Evolutionary conservation across 2,329 filamentous ascomycete genomes (phyloP).

Genomic region (Talaromyces marneffei): DNA sequence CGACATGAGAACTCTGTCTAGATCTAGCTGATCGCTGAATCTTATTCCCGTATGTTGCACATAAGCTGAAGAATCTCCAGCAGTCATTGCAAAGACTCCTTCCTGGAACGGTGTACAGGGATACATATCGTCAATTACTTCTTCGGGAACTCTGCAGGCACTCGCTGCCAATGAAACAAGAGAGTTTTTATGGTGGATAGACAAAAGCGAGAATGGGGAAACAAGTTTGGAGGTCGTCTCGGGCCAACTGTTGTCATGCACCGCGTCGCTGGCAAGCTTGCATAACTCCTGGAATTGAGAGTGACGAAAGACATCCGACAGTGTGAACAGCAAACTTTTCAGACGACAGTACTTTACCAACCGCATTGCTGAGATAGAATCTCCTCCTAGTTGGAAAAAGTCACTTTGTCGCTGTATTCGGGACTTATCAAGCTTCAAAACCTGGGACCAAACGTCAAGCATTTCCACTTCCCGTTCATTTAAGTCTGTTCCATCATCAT

Average conservation of each 20-base stretch:
- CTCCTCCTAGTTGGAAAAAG: constrained; percentile 19
- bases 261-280: background rate
- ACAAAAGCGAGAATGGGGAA: background rate
- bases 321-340: constrained; percentile 17
- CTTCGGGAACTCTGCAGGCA: background rate
- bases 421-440: background rate
- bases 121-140: constrained; percentile 29
- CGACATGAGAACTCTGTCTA: constrained; percentile 22
- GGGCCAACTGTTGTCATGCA: background rate
- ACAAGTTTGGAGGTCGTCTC: background rate
- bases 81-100: constrained; percentile 31
- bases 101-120: constrained; percentile 37
- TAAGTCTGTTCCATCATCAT: background rate
- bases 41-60: background rate
- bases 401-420: constrained; percentile 14
- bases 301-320: constrained; percentile 21
- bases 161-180: background rate
- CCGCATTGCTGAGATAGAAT: constrained; percentile 14
- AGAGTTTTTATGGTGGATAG: background rate
- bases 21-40: constrained; percentile 25
- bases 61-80: background rate
- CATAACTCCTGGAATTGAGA: background rate
- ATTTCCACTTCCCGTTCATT: background rate
- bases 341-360: background rate
- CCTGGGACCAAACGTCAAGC: background rate